Conservation (phyloP, 2,329 filamentous ascomycete genomes). For the Fusarium nisikadoi region DNA sequence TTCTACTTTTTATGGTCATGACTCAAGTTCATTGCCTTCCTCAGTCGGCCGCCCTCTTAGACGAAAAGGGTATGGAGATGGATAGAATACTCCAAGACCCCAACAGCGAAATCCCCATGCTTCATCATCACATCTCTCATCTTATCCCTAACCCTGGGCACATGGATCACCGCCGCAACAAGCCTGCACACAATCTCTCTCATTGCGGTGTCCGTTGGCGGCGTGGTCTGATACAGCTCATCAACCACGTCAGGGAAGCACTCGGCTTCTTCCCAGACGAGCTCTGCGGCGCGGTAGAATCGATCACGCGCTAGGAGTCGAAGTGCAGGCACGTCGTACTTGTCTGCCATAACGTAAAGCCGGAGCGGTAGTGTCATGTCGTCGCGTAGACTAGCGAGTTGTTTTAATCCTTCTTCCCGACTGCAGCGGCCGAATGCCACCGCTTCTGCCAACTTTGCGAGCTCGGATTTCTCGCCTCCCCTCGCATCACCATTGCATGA, state of each 20-base stretch:
- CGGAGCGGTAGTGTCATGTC: slow-evolving; percentile 36
- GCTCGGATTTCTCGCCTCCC: too few species aligned
- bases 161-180: neutral
- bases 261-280: slow-evolving; percentile 7
- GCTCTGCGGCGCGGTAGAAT: slow-evolving; percentile 43
- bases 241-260: slow-evolving; percentile 17
- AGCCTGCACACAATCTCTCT: slow-evolving; percentile 27
- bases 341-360: slow-evolving; percentile 51
- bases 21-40: too few species aligned
- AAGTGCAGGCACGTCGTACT: slow-evolving; percentile 49
- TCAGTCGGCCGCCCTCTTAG: neutral
- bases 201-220: slow-evolving; percentile 2
- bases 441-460: neutral
- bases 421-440: neutral
- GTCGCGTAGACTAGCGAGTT: neutral
- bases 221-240: slow-evolving; percentile 19
- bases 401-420: neutral
- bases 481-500: accelerated
- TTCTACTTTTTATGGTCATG: too few species aligned
- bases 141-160: neutral
- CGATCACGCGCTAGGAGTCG: slow-evolving; percentile 45
- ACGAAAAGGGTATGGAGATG: neutral
- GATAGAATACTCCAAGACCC: slow-evolving; percentile 25
- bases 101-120: slow-evolving; percentile 24
- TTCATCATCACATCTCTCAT: slow-evolving; percentile 11